A percentile compares a stretch with the other conserved stretches of the same genome.
phyloP scores from a whole-genome alignment of 2,329 filamentous ascomycete genomes.

The Boeremia lycopersici region DNA sequence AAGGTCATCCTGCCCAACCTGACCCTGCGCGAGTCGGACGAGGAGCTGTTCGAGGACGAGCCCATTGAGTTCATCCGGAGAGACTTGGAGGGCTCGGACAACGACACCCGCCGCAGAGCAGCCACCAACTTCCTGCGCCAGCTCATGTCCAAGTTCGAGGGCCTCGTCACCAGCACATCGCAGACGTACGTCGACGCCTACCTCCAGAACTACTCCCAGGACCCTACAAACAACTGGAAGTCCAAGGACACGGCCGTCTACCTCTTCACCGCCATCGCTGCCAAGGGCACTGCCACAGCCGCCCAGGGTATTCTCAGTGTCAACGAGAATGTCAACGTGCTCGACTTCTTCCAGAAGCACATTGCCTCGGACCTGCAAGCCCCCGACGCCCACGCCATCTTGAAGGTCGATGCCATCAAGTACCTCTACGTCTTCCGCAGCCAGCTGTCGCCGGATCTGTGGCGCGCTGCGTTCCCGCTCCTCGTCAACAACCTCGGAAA shows the following conservation, averaged over 20 bases:
- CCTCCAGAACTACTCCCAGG: conserved; percentile 73
- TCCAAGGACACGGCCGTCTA: conserved; percentile 98
- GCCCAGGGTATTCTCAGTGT: conserved; percentile 89
- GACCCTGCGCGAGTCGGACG: conserved; percentile 86
- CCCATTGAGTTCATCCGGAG: conserved; percentile 97
- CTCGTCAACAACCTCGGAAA: conserved; percentile 91
- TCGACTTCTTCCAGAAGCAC: conserved; percentile 93
- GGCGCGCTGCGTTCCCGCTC: conserved; percentile 86
- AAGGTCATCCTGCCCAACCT: conserved; percentile 96
- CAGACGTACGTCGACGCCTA: conserved; percentile 87
- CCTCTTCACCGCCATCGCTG: conserved; percentile 90
- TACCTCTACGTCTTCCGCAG: conserved; percentile 97
- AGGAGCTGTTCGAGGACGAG: conserved; percentile 97
- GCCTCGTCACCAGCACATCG: conserved; percentile 83
- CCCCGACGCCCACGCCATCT: conserved; percentile 76
- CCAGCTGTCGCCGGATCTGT: conserved; percentile 88
- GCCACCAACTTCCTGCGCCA: conserved; percentile 93
- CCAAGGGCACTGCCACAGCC: conserved; percentile 85
- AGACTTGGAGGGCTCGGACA: conserved; percentile 95
- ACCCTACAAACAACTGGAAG: conserved; percentile 78
- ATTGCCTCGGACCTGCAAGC: conserved; percentile 86
- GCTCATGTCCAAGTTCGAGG: conserved; percentile 87
- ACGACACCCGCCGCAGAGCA: conserved; percentile 86
- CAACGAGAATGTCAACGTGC: conserved; percentile 80
- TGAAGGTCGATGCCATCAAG: conserved; percentile 98